Evolutionary conservation across 176 grass and related monocot genomes (phyloP).

Genomic region (Zoysia japonica): DNA sequence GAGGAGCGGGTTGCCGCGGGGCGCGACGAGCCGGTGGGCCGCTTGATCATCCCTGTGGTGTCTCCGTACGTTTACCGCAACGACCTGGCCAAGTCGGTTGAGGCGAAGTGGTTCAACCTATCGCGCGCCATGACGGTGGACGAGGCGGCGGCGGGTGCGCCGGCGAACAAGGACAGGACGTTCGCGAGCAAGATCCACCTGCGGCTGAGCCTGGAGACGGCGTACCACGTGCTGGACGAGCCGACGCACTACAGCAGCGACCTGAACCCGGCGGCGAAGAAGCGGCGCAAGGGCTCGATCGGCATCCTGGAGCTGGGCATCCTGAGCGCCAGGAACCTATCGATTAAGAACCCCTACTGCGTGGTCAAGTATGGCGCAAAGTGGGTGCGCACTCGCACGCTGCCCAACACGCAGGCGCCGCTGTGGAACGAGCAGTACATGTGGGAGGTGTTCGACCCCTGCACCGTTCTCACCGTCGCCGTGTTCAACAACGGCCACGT

Average conservation of each 20-base stretch:
- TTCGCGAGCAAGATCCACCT: slow-evolving; percentile 84
- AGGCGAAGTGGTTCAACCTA: slow-evolving; percentile 70
- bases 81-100: slow-evolving; percentile 51
- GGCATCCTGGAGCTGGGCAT: slow-evolving; percentile 86
- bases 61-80: slow-evolving; percentile 30
- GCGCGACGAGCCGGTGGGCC: slow-evolving; percentile 52
- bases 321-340: slow-evolving; percentile 55
- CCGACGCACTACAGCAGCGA: slow-evolving; percentile 83
- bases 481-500: slow-evolving; percentile 69
- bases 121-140: slow-evolving; percentile 39
- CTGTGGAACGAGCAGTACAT: slow-evolving; percentile 89
- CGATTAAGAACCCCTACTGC: slow-evolving; percentile 50
- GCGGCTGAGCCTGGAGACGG: slow-evolving; percentile 65
- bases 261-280: slow-evolving; percentile 67
- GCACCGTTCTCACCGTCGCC: slow-evolving; percentile 68
- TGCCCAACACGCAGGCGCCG: slow-evolving; percentile 41
- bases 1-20: slow-evolving; percentile 56
- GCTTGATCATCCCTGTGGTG: slow-evolving; percentile 44
- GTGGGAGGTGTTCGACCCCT: slow-evolving; percentile 79
- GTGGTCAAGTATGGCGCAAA: slow-evolving; percentile 81
- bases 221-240: slow-evolving; percentile 89
- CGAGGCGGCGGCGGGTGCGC: slow-evolving; percentile 35
- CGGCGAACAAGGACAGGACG: not conserved
- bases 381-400: slow-evolving; percentile 76
- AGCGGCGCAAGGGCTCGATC: slow-evolving; percentile 50